Evolutionary conservation across 257 asterid genomes (phyloP).

Genomic region (Nicotiana obtusifolia): DNA sequence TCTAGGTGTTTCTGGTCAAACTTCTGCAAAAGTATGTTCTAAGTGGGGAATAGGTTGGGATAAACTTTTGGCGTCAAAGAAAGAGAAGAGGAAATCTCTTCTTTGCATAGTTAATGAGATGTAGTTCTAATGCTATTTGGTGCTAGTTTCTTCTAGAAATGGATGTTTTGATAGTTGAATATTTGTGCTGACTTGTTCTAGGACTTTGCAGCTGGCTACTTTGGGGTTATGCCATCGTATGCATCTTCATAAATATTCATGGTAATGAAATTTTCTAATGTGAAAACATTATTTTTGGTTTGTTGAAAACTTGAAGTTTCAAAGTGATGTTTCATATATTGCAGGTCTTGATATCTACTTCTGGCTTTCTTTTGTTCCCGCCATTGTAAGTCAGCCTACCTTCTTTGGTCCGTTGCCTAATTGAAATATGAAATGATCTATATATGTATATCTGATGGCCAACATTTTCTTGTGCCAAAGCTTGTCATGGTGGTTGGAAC

Average conservation of each 20-base stretch:
- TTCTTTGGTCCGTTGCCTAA: neutral
- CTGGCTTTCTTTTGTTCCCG: conserved; percentile 88
- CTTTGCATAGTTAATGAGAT: neutral
- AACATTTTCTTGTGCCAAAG: conserved; percentile 28
- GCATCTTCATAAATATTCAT: conserved; percentile 81
- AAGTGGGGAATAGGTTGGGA: too few relatives aligned
- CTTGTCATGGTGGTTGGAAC: conserved; percentile 87
- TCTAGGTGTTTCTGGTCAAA: neutral
- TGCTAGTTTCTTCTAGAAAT: neutral
- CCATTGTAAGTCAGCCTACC: conserved; percentile 45
- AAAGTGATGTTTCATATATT: conserved; percentile 5
- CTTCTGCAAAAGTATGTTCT: neutral
- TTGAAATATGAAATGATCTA: too few relatives aligned
- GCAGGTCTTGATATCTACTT: conserved; percentile 86
- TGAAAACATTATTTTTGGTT: neutral
- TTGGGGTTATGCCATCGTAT: conserved; percentile 84
- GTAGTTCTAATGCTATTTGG: neutral
- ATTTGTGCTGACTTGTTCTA: neutral
- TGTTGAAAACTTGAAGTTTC: conserved; percentile 4
- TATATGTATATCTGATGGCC: too few relatives aligned
- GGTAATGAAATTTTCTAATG: conserved; percentile 36
- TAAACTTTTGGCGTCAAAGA: neutral
- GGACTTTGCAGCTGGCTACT: conserved; percentile 75
- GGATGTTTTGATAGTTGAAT: neutral
- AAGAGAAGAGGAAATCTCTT: neutral